These are phyloP conservation scores for Chamaecyparis obtusa DNA, from an alignment of 75 land plant genomes.

Conservation along the genomic window DNA sequence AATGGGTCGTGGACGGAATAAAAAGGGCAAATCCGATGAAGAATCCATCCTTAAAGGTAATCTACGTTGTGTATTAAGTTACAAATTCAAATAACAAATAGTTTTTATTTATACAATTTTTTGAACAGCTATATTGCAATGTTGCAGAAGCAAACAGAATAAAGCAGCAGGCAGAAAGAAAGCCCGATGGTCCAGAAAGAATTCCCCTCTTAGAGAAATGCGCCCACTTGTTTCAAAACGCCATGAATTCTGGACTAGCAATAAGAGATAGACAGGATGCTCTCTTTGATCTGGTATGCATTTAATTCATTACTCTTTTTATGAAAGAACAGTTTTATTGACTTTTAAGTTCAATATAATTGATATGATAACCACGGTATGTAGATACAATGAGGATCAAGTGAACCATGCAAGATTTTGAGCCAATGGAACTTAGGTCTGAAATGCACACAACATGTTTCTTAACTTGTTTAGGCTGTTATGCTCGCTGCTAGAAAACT, in stretches of 20 bases:
- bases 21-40: not conserved
- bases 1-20: not conserved
- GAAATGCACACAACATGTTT: no score
- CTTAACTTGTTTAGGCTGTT: no score
- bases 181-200: conserved; percentile 5
- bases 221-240: not conserved
- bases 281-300: conserved; percentile 6
- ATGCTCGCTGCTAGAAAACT: no score
- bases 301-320: not conserved
- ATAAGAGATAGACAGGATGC: not conserved
- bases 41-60: not conserved
- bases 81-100: not conserved
- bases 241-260: not conserved
- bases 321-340: no score
- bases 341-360: no score
- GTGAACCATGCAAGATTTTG: no score
- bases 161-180: conserved; percentile 10
- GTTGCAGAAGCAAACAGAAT: conserved; percentile 3
- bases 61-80: not conserved
- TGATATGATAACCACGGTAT: no score
- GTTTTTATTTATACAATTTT: not conserved
- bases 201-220: not conserved
- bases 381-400: no score
- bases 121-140: no score
- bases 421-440: no score